Percentiles rank a stretch among this genome's conserved stretches.
Conservation (phyloP, 208 protist genomes). For the Acanthamoeba culbertsoni region DNA sequence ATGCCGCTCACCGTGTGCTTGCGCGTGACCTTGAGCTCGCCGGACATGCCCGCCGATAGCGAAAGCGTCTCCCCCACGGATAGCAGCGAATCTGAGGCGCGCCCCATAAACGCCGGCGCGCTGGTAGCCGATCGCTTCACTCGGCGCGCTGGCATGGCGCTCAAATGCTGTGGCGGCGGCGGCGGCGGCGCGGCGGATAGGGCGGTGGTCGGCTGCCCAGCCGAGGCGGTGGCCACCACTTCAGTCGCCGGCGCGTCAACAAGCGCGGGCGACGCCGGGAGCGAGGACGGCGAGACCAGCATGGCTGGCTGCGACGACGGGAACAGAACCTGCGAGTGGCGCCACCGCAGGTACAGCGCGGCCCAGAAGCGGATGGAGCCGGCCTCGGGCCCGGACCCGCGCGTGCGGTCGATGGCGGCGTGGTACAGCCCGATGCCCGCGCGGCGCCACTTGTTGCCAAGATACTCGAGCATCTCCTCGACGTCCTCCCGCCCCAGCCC, state of each 20-base stretch:
- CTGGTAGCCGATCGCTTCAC: background rate
- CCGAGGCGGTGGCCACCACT: background rate
- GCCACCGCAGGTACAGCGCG: slow-evolving; percentile 26
- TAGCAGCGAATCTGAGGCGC: background rate
- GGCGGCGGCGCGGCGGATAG: background rate
- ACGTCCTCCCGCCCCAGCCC: background rate
- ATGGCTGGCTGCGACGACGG: background rate
- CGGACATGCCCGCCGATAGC: background rate
- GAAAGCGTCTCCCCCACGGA: background rate
- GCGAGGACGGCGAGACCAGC: background rate
- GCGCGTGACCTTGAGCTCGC: background rate
- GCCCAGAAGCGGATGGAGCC: slow-evolving; percentile 17
- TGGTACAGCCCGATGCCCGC: background rate
- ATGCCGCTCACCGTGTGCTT: background rate
- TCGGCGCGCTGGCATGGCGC: too few species aligned
- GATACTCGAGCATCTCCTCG: slow-evolving; percentile 32
- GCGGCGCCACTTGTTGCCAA: slow-evolving; percentile 1
- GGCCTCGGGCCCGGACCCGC: background rate
- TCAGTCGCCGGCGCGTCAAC: background rate
- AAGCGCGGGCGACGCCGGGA: background rate
- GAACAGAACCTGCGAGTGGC: background rate
- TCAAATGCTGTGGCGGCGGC: background rate
- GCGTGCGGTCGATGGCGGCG: background rate
- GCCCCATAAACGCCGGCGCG: background rate
- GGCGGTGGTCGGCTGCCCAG: background rate